Conservation (phyloP, 208 protist genomes). For the Zelonia costaricensis region DNA sequence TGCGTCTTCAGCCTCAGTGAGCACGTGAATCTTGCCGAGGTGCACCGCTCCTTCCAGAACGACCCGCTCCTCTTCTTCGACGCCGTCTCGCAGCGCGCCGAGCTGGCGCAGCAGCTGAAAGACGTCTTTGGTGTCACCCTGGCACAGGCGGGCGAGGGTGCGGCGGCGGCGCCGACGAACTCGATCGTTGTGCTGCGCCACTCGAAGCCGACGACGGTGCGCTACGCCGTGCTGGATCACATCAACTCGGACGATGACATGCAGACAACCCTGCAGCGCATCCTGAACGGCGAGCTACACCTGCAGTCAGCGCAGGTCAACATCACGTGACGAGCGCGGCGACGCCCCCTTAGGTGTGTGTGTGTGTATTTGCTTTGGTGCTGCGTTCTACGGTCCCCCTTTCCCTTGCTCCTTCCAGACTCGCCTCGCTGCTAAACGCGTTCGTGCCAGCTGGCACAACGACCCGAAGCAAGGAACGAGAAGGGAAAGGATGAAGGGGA, state of each 20-base stretch:
- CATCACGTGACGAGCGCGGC: not conserved
- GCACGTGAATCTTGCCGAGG: conserved; percentile 26
- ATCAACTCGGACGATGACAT: conserved; percentile 27
- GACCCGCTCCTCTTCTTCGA: conserved; percentile 82
- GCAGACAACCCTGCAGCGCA: conserved; percentile 21
- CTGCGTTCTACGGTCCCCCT: too few relatives aligned
- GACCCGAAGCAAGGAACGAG: too few relatives aligned
- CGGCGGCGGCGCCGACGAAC: not conserved
- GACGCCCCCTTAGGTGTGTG: too few relatives aligned
- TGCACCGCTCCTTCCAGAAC: conserved; percentile 40
- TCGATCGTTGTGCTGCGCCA: conserved; percentile 41
- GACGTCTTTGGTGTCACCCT: conserved; percentile 14
- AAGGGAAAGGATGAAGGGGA: too few relatives aligned
- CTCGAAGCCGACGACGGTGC: conserved; percentile 20
- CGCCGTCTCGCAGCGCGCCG: conserved; percentile 13
- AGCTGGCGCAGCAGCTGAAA: conserved; percentile 11
- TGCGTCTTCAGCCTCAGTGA: conserved; percentile 55
- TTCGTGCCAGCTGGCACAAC: too few relatives aligned
- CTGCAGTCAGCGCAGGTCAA: conserved; percentile 8
- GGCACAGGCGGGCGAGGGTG: not conserved
- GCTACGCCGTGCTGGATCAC: conserved; percentile 18
- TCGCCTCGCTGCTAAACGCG: too few relatives aligned
- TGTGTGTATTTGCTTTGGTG: too few relatives aligned
- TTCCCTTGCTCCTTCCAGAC: too few relatives aligned
- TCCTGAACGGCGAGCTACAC: conserved; percentile 32